A percentile compares a stretch with the other conserved stretches of the same genome.
These are phyloP conservation scores for Massarina eburnea DNA, from an alignment of 2,329 filamentous ascomycete genomes.

Conservation along the genomic window DNA sequence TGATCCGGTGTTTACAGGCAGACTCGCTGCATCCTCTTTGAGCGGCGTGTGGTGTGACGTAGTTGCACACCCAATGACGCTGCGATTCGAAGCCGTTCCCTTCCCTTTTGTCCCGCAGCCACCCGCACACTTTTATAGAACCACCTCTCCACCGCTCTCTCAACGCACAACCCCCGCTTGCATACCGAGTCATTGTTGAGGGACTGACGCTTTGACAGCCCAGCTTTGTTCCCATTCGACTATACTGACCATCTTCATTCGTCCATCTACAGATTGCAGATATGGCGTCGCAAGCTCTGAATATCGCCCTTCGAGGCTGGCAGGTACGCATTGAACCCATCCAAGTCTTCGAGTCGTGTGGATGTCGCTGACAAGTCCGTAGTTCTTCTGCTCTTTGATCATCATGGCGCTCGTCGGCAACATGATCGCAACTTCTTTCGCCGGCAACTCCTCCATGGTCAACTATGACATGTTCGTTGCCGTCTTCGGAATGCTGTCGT, in stretches of 20 bases:
- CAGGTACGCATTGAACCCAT: no score
- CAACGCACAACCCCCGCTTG: background rate
- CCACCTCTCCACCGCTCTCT: background rate
- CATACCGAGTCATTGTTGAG: constrained; percentile 3
- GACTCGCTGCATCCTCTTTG: constrained; percentile 2
- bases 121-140: constrained; percentile 18
- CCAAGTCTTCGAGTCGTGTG: background rate
- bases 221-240: constrained; percentile 5
- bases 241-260: constrained; percentile 4
- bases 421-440: constrained; percentile 57
- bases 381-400: constrained; percentile 63
- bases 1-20: constrained; percentile 10
- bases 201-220: constrained; percentile 14
- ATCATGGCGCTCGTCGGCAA: constrained; percentile 64
- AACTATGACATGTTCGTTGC: constrained; percentile 69
- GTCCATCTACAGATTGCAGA: constrained; percentile 8
- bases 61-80: constrained; percentile 19
- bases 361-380: constrained; percentile 1
- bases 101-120: constrained; percentile 15
- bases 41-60: constrained; percentile 20
- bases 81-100: background rate
- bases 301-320: constrained; percentile 44
- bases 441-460: constrained; percentile 60
- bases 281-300: constrained; percentile 46
- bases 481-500: constrained; percentile 65